Conservation (phyloP, 2,329 filamentous ascomycete species). For the Alternaria alternata region DNA sequence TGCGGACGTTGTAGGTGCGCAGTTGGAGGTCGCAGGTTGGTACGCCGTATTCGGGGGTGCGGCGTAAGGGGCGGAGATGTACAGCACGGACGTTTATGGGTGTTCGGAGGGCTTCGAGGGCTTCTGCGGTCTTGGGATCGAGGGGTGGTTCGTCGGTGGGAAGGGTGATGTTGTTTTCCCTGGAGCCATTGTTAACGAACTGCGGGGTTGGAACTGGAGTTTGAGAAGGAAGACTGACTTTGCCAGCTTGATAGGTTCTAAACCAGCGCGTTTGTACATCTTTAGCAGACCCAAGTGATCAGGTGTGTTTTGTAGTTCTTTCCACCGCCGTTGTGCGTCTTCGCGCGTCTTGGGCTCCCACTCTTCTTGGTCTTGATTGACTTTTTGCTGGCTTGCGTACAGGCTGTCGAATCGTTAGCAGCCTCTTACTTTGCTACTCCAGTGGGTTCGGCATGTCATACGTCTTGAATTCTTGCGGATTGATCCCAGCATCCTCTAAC, state of each 20-base stretch:
- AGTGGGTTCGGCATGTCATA: conserved; percentile 16
- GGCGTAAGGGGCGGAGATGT: conserved; percentile 84
- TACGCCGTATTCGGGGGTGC: conserved; percentile 75
- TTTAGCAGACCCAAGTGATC: conserved; percentile 42
- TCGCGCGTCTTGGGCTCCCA: conserved; percentile 42
- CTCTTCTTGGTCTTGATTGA: conserved; percentile 25
- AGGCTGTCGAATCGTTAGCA: conserved; percentile 32
- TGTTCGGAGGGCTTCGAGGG: conserved; percentile 43
- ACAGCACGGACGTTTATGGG: conserved; percentile 85
- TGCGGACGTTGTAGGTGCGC: conserved; percentile 87
- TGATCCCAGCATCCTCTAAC: conserved; percentile 39
- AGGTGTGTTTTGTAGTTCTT: conserved; percentile 40
- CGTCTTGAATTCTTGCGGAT: conserved; percentile 41
- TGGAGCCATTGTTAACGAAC: background rate
- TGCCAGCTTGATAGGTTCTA: conserved; percentile 47
- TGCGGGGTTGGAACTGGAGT: background rate
- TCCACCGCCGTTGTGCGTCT: conserved; percentile 40
- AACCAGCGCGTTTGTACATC: conserved; percentile 43
- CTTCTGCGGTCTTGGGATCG: conserved; percentile 38
- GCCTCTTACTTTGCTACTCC: background rate
- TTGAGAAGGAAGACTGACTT: conserved; percentile 32
- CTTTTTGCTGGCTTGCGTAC: conserved; percentile 35
- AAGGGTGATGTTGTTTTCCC: conserved; percentile 44
- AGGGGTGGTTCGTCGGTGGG: conserved; percentile 42
- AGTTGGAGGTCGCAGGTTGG: conserved; percentile 91